These are phyloP conservation scores for Fusarium foetens DNA, from an alignment of 2,329 filamentous ascomycete genomes.

Conservation along the genomic window DNA sequence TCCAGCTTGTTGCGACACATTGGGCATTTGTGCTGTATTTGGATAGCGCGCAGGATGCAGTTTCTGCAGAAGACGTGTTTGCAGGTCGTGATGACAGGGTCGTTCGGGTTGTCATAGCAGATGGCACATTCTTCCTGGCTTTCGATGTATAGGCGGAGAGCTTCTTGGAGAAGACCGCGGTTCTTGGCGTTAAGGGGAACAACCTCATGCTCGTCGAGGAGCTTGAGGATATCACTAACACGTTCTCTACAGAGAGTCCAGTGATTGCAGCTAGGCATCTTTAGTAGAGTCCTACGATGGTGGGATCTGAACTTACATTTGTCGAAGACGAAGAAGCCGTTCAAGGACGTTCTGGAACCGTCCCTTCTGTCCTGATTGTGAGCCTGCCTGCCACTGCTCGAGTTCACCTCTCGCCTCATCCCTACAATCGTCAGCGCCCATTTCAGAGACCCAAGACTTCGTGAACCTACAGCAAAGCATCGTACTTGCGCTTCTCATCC, in stretches of 20 bases:
- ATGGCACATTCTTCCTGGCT: slow-evolving; percentile 85
- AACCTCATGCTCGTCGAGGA: slow-evolving; percentile 73
- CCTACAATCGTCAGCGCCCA: slow-evolving; percentile 49
- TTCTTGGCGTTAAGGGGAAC: slow-evolving; percentile 80
- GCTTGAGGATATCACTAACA: slow-evolving; percentile 75
- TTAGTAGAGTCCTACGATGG: neutral
- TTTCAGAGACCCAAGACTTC: accelerated
- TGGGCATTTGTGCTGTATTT: slow-evolving; percentile 82
- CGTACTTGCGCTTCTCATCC: slow-evolving; percentile 81
- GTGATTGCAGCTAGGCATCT: slow-evolving; percentile 74
- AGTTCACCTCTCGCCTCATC: slow-evolving; percentile 79
- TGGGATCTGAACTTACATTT: slow-evolving; percentile 61
- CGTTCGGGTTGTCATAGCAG: slow-evolving; percentile 77
- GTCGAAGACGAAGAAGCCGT: slow-evolving; percentile 81
- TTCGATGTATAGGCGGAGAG: slow-evolving; percentile 81
- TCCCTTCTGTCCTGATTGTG: slow-evolving; percentile 56
- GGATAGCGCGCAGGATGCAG: slow-evolving; percentile 80
- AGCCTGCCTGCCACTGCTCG: slow-evolving; percentile 64
- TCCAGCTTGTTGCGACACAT: slow-evolving; percentile 80
- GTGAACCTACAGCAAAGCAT: slow-evolving; percentile 71
- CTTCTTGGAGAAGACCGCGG: slow-evolving; percentile 74
- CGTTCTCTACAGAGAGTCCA: slow-evolving; percentile 84
- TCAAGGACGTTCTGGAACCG: slow-evolving; percentile 82
- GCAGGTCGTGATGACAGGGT: slow-evolving; percentile 85
- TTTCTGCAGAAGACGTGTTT: slow-evolving; percentile 80